Evolutionary conservation across 805 yeast species (phyloP), one percentile per base, ranked within the genome.

Genomic region (Zygoascus ofunaensis): DNA sequence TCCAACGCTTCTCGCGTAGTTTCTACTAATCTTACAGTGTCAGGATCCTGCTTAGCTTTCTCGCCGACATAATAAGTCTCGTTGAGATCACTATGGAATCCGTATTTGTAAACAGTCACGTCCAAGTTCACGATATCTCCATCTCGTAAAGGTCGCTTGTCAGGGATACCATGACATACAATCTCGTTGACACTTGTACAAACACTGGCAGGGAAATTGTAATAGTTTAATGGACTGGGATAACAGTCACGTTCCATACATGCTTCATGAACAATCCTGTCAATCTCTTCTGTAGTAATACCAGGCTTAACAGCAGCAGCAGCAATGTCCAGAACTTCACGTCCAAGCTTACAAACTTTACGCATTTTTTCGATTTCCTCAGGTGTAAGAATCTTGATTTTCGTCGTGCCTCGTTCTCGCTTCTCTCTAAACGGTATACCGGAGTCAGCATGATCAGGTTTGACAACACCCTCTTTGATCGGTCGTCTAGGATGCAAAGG

Each of bases 131-230:
- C 75, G 54, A 92, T 90, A 61, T 92, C 98, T 48, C 98, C 98
- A 53, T 90, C 97, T 62, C 85, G 68, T 51, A 92, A 72, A 28
- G 79, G 80, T 44, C 89, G 75, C 66, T 84, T 74, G 65, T 92
- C 98, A 22, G 98, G 98, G 47, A 92, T 84, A 51, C 98, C 98
- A 64, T 92, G 98, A 62, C 98, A 92, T 49, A 92, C 84, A 46
- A 87, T 80, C 69, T 92, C 98, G 64, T 92, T 92, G 37, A 92
- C 82, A 2, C 96, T 87, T 1, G 95, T 87, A 66, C 98, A 92
- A 35, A 86, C 75, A 19, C 92, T 79, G 61, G 87, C 89, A 36
- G 97, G 97, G 68, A 78, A 92, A 64, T 87, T 84, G 68, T 81
- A 89, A 68, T 92, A 92, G 68, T 92, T 92, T 51, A 90, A 70